Base-by-base conservation (phyloP, 768 basidiomycete species). In the Lentinula edodes region DNA sequence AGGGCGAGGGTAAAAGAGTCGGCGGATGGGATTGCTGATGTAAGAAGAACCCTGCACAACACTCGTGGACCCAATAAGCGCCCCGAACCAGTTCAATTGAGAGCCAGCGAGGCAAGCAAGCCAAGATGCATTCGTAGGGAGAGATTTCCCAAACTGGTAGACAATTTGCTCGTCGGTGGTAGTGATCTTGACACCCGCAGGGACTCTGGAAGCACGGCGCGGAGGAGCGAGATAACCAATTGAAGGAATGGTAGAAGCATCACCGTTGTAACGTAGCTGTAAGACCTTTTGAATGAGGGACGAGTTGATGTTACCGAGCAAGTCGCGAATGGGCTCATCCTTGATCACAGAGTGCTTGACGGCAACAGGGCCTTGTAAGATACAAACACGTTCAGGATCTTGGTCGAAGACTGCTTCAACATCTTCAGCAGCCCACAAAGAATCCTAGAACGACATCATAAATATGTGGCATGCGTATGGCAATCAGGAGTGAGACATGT, bases 341-440 rank as follows among this genome's bases (percentile, higher is more conserved):
- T 94, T 96, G 69, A 86, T 78, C 45, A 78, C 86, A 8, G 93
- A 87, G 74, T 93, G 87, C 74, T 91, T 95, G 63, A 86, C 93
- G 1, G 97, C 95, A 54, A 99, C 90, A 13, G 97, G 97, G 20
- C 97, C 97, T 75, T 97, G 95, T 57, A 99, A 85, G 67, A 99
- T 96, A 70, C 94, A 96, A 32, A 98, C 95, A 64, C 97, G 90
- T 74, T 99, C 93, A 28, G 96, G 96, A 73, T 98, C 97, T 76
- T 96, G 94, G 75, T 98, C 97, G 70, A 98, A 97, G 45, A 99
- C 95, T 13, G 95, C 96, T 63, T 98, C 97, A 65, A 98, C 95
- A 72, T 99, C 97, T 74, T 98, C 96, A 2, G 94, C 91, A 43
- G 91, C 91, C 95, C 96, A 98, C 10, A 98, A 85, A 6, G 96